Base-by-base conservation (phyloP, 495 filamentous ascomycete genomes). In the Annulohypoxylon nitens region DNA sequence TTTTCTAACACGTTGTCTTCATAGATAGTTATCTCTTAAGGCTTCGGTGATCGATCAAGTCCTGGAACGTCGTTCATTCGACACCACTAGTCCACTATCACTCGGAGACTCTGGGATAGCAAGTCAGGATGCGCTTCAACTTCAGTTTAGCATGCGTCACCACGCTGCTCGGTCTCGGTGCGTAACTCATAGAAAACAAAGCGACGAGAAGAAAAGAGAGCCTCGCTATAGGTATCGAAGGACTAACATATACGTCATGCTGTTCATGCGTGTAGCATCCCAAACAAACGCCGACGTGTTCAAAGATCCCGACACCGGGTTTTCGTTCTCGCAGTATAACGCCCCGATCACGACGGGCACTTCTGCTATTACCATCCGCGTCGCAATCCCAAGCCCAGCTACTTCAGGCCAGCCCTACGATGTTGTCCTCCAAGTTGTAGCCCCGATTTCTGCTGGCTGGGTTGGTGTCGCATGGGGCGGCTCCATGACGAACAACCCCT, bases 291-390 rank as follows among this genome's bases (percentile, higher is more conserved):
- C 78, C 61, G 78, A 77, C 23, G 61, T 82, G 9, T 81, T 80
- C 75, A 73, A 69, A 2, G 86, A 88, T 53, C 63, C 81, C 11
- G 84, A 86, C 61, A 88, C 85, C 0, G 86, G 86, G 43, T 83
- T 88, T 58, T 80, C 81, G 2, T 88, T 86, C 75, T 80, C 83
- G 14, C 75, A 84, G 67, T 79, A 77, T 61, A 78, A 72, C 20
- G 78, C 70, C 16, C 67, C 76, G 57, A 86, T 85, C 76, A 80
- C 80, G 61, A 69, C 81, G 0, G 77, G 78, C 41, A 67, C 70
- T 11, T 72, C 66, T 33, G 66, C 59, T 64, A 78, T 84, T 70
- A 79, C 76, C 11, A 80, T 80, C 76, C 83, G 83, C 34, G 58
- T 85, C 12, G 84, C 83, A 0, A 76, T 83, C 25, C 82, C 84